Percentiles rank a stretch among this genome's conserved stretches.
phyloP scores from a whole-genome alignment of 1,284 basidiomycete genomes.

The Austroboletus niveus region DNA sequence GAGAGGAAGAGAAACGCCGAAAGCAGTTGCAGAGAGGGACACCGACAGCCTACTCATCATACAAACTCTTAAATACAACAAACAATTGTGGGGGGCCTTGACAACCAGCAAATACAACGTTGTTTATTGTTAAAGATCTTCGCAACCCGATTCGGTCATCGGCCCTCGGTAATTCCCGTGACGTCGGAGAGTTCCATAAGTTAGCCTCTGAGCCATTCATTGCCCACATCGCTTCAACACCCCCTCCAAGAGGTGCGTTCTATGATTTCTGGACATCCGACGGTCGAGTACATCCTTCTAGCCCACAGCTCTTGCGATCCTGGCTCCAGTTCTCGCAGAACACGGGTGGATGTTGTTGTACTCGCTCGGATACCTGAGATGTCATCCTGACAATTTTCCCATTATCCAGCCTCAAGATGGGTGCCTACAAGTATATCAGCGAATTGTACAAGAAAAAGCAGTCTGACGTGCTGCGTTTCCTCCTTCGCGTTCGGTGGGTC shows the following conservation, averaged over 20 bases:
- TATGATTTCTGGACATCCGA: slow-evolving; percentile 4
- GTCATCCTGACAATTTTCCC: slow-evolving; percentile 19
- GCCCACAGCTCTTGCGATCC: slow-evolving; percentile 9
- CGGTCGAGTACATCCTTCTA: neutral
- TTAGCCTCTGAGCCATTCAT: neutral
- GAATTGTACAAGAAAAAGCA: slow-evolving; percentile 97
- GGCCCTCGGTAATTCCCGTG: slow-evolving; percentile 24
- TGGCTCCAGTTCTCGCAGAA: slow-evolving; percentile 4
- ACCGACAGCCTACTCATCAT: slow-evolving; percentile 2
- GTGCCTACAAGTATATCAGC: slow-evolving; percentile 96
- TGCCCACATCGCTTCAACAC: slow-evolving; percentile 16
- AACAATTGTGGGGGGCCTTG: slow-evolving; percentile 14
- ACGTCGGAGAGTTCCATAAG: slow-evolving; percentile 20
- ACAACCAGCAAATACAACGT: slow-evolving; percentile 23
- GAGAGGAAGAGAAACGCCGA: neutral
- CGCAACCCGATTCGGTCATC: neutral
- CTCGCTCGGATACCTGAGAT: slow-evolving; percentile 17
- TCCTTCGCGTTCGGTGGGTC: slow-evolving; percentile 90
- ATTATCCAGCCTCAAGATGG: slow-evolving; percentile 52
- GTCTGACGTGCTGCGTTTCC: slow-evolving; percentile 97
- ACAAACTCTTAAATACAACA: slow-evolving; percentile 14
- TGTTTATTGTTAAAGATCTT: slow-evolving; percentile 16
- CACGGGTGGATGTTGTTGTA: slow-evolving; percentile 27
- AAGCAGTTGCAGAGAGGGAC: neutral
- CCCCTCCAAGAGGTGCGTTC: slow-evolving; percentile 30